These are phyloP conservation scores for Colletotrichum paranaense DNA, from an alignment of 2,329 filamentous ascomycete species.

Conservation along the genomic window DNA sequence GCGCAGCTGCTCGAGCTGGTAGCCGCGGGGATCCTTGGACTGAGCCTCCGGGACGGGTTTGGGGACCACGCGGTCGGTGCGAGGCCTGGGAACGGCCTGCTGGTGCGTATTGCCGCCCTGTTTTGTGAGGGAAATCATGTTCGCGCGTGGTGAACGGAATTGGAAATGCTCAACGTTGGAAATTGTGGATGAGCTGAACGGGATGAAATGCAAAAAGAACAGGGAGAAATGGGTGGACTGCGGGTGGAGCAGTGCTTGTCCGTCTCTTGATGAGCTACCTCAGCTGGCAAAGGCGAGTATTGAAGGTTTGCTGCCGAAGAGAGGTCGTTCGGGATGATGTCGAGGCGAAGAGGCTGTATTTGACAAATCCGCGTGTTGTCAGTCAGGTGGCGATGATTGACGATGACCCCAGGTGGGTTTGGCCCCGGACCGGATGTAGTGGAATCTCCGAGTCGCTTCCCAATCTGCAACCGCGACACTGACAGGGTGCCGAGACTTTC, in stretches of 20 bases:
- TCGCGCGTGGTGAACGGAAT: constrained; percentile 9
- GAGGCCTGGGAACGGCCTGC: constrained; percentile 59
- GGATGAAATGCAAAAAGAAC: constrained; percentile 19
- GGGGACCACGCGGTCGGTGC: constrained; percentile 63
- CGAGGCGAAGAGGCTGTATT: background rate
- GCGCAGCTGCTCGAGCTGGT: constrained; percentile 79
- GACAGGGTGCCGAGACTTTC: background rate
- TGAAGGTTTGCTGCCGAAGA: constrained; percentile 1
- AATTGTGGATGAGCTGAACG: constrained; percentile 36
- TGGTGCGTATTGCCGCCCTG: constrained; percentile 47
- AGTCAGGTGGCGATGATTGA: constrained; percentile 9
- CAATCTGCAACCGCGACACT: background rate
- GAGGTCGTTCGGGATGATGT: background rate
- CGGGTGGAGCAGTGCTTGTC: constrained; percentile 24
- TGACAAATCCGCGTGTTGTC: constrained; percentile 6
- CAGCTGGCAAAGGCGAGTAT: constrained; percentile 3
- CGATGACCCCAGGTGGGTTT: background rate
- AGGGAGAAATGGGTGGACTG: background rate
- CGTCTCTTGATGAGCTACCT: constrained; percentile 5
- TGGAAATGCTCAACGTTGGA: constrained; percentile 20
- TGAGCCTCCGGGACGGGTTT: constrained; percentile 76
- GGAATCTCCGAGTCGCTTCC: constrained; percentile 10
- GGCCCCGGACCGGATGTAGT: constrained; percentile 5
- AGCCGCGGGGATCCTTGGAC: constrained; percentile 74
- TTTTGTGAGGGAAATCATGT: constrained; percentile 53